Conservation (phyloP, 176 grass and related monocot genomes). For the Puya raimondii region DNA sequence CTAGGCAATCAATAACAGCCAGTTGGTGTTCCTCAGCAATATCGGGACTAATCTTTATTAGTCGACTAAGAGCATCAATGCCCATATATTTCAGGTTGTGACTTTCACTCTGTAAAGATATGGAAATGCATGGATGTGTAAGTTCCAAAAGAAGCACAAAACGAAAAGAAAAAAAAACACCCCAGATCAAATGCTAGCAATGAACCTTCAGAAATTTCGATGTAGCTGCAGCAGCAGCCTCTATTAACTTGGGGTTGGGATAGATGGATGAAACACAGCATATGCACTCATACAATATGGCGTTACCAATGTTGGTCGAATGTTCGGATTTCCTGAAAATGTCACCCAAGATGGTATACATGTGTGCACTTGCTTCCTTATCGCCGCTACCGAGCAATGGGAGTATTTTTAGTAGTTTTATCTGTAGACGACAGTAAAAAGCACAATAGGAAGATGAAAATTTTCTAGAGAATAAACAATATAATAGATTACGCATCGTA, state of each 20-base stretch:
- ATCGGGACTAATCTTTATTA: constrained; percentile 99
- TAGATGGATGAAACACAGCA: constrained; percentile 98
- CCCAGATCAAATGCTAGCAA: not conserved
- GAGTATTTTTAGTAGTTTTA: constrained; percentile 96
- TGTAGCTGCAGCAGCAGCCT: constrained; percentile 87
- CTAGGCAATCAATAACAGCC: constrained; percentile 99
- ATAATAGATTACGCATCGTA: not conserved
- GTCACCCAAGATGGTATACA: constrained; percentile 78
- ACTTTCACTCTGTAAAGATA: constrained; percentile 70
- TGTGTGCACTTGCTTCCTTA: constrained; percentile 86
- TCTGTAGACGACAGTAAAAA: constrained; percentile 39
- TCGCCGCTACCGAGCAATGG: constrained; percentile 84
- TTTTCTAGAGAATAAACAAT: too few species aligned
- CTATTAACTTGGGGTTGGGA: constrained; percentile 81
- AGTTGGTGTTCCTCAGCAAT: constrained; percentile 98
- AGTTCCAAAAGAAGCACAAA: constrained; percentile 11
- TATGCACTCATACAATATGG: constrained; percentile 90
- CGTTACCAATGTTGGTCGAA: constrained; percentile 96
- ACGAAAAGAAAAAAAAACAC: not conserved
- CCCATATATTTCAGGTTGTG: constrained; percentile 99
- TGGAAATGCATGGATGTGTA: not conserved
- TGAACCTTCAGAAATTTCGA: constrained; percentile 97
- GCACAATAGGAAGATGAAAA: not conserved
- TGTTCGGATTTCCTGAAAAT: constrained; percentile 93
- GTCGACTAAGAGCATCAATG: constrained; percentile 88